Conservation (phyloP, 202 grass and related monocot genomes). For the Hordeum pubiflorum region DNA sequence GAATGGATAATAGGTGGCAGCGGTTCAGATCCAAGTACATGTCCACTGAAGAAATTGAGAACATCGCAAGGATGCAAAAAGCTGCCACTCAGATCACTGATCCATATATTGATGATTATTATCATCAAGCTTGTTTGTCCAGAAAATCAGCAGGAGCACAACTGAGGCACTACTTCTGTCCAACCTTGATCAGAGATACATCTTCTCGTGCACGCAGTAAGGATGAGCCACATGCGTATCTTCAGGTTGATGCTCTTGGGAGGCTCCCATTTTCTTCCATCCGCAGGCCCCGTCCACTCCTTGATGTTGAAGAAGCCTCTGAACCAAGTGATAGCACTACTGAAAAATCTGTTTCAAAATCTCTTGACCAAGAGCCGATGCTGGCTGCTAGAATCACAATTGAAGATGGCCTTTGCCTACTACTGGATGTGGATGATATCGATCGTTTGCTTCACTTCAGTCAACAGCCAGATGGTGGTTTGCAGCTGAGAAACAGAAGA, state of each 20-base stretch:
- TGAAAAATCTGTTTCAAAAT: conserved; percentile 42
- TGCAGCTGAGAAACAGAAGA: conserved; percentile 52
- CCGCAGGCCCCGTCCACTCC: conserved; percentile 65
- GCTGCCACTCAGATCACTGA: conserved; percentile 68
- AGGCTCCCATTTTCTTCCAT: conserved; percentile 81
- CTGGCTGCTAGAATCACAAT: conserved; percentile 79
- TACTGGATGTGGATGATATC: conserved; percentile 83
- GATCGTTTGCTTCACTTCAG: conserved; percentile 65
- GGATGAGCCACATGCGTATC: conserved; percentile 80
- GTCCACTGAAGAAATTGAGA: conserved; percentile 73
- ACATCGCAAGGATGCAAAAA: conserved; percentile 68
- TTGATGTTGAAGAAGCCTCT: conserved; percentile 68
- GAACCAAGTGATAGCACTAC: conserved; percentile 24
- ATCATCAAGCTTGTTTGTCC: conserved; percentile 75
- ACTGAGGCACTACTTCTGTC: conserved; percentile 56
- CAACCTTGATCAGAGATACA: conserved; percentile 56
- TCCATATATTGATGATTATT: conserved; percentile 86
- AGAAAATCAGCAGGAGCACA: conserved; percentile 50
- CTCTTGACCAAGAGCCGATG: conserved; percentile 81
- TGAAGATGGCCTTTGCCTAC: conserved; percentile 65
- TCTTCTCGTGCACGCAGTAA: conserved; percentile 41
- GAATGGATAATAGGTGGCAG: conserved; percentile 48
- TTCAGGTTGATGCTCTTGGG: conserved; percentile 82
- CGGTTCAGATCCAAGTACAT: conserved; percentile 60
- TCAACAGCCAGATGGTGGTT: conserved; percentile 61